phyloP scores from a whole-genome alignment of 2,329 filamentous ascomycete species.

The Neonectria punicea region DNA sequence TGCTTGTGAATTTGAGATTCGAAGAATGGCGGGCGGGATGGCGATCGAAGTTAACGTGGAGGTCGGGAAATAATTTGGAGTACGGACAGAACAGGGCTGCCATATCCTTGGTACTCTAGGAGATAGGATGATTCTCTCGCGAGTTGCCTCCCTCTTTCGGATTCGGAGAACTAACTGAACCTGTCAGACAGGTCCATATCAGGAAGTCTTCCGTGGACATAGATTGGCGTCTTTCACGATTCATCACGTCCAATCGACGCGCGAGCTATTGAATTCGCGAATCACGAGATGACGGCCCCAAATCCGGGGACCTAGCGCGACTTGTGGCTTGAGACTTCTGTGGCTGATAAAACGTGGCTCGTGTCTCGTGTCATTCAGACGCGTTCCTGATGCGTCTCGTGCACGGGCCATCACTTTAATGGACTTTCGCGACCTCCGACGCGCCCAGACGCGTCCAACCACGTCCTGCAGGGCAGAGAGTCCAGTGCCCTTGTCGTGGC shows the following conservation, averaged over 20 bases:
- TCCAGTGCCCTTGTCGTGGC: conserved; percentile 27
- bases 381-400: conserved; percentile 24
- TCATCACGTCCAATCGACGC: conserved; percentile 30
- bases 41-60: conserved; percentile 23
- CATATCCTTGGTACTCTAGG: not conserved
- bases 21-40: conserved; percentile 10
- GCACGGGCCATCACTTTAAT: conserved; percentile 47
- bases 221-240: not conserved
- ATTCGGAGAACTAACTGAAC: not conserved
- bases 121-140: not conserved
- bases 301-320: not conserved
- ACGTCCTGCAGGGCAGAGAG: conserved; percentile 27
- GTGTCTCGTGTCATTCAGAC: conserved; percentile 18
- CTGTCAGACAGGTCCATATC: not conserved
- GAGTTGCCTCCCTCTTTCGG: conserved; percentile 33
- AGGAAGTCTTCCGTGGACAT: not conserved
- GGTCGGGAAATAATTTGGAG: not conserved
- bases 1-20: conserved; percentile 23
- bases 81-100: not conserved
- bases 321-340: not conserved
- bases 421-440: conserved; percentile 41
- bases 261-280: conserved; percentile 10
- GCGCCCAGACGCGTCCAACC: conserved; percentile 47
- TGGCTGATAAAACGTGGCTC: conserved; percentile 16
- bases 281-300: conserved; percentile 5